A percentile compares a stretch with the other conserved stretches of the same genome.
phyloP scores from a whole-genome alignment of 345 rosid genomes.

The Hibiscus mutabilis region DNA sequence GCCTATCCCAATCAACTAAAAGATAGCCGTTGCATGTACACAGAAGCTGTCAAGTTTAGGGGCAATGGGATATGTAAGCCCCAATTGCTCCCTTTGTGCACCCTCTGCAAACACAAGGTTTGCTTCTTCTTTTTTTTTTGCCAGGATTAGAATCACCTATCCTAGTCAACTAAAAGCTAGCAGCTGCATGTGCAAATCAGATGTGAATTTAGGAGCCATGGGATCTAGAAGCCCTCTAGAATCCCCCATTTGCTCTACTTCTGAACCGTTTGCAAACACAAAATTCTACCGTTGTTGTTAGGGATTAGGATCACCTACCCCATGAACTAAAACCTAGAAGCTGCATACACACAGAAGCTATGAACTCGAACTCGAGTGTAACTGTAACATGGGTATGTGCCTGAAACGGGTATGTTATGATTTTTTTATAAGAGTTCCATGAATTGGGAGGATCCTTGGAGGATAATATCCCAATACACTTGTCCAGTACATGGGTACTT shows the following conservation, averaged over 20 bases:
- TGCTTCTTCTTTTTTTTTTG: not conserved
- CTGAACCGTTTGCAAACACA: not conserved
- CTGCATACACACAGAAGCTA: not conserved
- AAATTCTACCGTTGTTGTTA: not conserved
- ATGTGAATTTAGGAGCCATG: not conserved
- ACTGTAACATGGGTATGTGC: not conserved
- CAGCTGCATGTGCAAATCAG: not conserved
- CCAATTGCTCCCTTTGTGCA: not conserved
- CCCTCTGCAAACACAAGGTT: not conserved
- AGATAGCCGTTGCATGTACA: not conserved
- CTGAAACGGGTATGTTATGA: not conserved
- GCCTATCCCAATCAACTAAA: not conserved
- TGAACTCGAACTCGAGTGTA: not conserved
- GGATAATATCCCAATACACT: not conserved
- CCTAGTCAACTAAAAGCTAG: not conserved
- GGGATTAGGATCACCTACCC: not conserved
- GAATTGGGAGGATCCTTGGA: not conserved
- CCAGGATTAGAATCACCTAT: not conserved
- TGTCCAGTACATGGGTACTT: not conserved
- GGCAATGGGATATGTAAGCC: not conserved
- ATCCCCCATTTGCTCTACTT: not conserved
- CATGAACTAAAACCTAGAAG: not conserved
- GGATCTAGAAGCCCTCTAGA: not conserved
- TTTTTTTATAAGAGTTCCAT: not conserved
- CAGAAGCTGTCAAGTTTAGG: not conserved